A percentile compares a stretch with the other conserved stretches of the same genome.
Conservation (phyloP, 768 basidiomycete species). For the Pholiota conissans region DNA sequence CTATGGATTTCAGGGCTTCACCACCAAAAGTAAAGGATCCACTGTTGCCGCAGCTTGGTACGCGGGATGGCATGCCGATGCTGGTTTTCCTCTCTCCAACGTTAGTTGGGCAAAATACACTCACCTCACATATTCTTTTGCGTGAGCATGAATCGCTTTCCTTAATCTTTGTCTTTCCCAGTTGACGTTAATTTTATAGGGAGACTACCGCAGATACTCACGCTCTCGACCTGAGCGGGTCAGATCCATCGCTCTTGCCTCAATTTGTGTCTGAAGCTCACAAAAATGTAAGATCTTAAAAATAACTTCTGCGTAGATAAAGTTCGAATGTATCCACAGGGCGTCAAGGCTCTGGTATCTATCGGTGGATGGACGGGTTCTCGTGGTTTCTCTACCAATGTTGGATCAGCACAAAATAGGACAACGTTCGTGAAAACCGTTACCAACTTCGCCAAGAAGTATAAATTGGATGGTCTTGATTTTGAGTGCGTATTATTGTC, state of each 20-base stretch:
- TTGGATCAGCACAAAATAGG: slow-evolving; percentile 58
- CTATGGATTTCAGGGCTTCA: neutral
- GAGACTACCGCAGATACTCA: slow-evolving; percentile 37
- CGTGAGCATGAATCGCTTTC: slow-evolving; percentile 41
- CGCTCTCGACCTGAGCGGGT: slow-evolving; percentile 36
- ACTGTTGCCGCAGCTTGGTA: slow-evolving; percentile 60
- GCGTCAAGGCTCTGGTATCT: slow-evolving; percentile 56
- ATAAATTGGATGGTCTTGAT: slow-evolving; percentile 60
- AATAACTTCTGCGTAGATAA: neutral
- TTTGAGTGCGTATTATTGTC: slow-evolving; percentile 39
- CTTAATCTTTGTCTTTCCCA: neutral
- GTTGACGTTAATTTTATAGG: slow-evolving; percentile 24
- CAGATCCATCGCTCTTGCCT: slow-evolving; percentile 51
- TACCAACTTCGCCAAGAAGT: slow-evolving; percentile 47
- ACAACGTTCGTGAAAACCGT: slow-evolving; percentile 66
- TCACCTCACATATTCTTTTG: slow-evolving; percentile 69
- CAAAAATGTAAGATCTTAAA: slow-evolving; percentile 34
- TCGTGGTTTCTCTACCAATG: slow-evolving; percentile 58
- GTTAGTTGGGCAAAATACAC: slow-evolving; percentile 72
- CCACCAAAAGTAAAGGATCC: neutral
- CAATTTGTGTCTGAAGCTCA: slow-evolving; percentile 55
- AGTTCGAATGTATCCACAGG: slow-evolving; percentile 30
- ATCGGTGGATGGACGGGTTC: slow-evolving; percentile 77
- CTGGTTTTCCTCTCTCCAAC: slow-evolving; percentile 47
- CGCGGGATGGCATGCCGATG: slow-evolving; percentile 61